These are phyloP conservation scores for Zoysia pacifica DNA, from an alignment of 176 grass and related monocot genomes.

Conservation along the genomic window DNA sequence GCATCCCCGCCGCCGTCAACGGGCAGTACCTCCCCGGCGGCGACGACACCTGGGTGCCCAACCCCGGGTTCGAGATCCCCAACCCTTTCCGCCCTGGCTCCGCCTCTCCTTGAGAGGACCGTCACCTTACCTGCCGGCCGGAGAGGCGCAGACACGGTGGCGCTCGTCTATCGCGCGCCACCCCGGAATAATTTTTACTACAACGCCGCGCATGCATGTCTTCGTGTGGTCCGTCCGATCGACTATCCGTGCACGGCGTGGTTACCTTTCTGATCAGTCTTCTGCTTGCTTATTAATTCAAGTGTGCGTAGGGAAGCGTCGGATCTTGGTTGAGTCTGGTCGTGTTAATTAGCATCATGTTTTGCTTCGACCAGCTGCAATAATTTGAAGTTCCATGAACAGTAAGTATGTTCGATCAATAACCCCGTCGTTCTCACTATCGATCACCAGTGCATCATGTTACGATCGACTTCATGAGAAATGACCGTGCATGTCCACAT, in stretches of 20 bases:
- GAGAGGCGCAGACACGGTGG: background rate
- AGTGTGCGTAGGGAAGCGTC: background rate
- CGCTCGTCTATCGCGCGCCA: background rate
- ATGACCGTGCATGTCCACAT: background rate
- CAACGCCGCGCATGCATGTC: background rate
- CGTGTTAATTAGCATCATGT: background rate
- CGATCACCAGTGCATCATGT: background rate
- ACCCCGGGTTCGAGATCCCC: conserved; percentile 84
- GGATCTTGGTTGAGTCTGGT: background rate
- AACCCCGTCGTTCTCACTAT: background rate
- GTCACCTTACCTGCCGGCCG: background rate
- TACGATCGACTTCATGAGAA: background rate
- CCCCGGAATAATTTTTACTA: conserved; percentile 25
- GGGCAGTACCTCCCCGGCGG: conserved; percentile 62
- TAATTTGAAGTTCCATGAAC: background rate
- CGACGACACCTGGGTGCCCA: conserved; percentile 86
- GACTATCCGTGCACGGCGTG: background rate
- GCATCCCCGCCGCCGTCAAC: conserved; percentile 60
- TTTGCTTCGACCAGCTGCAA: background rate
- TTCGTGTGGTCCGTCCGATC: conserved; percentile 22
- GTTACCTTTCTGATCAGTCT: background rate
- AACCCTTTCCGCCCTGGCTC: conserved; percentile 63
- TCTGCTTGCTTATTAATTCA: background rate
- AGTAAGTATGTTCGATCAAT: background rate
- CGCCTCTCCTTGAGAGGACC: conserved; percentile 31